These are phyloP conservation scores for Panellus pusillus DNA, from an alignment of 768 basidiomycete genomes.

Conservation along the genomic window DNA sequence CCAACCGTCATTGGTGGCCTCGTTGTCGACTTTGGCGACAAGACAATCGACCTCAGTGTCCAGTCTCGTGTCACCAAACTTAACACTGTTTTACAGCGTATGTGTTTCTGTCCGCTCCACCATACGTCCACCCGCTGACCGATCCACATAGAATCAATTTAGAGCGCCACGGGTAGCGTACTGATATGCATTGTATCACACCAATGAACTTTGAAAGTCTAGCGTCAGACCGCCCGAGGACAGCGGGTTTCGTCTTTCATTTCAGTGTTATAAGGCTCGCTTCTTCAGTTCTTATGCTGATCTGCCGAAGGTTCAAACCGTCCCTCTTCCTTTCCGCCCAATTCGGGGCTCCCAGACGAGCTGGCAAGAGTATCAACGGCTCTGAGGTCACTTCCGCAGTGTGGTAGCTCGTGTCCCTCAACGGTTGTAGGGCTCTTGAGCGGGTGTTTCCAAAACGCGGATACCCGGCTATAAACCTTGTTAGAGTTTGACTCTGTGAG, in stretches of 20 bases:
- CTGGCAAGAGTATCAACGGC: not conserved
- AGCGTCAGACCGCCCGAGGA: conserved; percentile 17
- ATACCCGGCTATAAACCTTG: conserved; percentile 23
- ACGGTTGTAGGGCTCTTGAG: conserved; percentile 13
- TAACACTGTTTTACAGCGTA: conserved; percentile 84
- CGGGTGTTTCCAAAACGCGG: conserved; percentile 16
- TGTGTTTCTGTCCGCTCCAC: conserved; percentile 28
- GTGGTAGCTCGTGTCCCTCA: conserved; percentile 16
- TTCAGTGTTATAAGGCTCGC: conserved; percentile 17
- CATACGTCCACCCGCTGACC: not conserved
- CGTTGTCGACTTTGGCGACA: conserved; percentile 96
- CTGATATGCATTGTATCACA: conserved; percentile 18
- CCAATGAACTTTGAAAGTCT: conserved; percentile 9
- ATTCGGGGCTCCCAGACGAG: conserved; percentile 9
- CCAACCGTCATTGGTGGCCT: conserved; percentile 89
- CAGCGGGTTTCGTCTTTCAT: conserved; percentile 13
- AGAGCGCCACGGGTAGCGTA: conserved; percentile 23
- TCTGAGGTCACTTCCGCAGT: conserved; percentile 18
- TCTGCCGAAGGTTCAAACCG: conserved; percentile 18
- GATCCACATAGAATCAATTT: conserved; percentile 38
- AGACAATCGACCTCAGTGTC: conserved; percentile 95
- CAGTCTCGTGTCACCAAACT: conserved; percentile 93
- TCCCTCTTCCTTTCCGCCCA: conserved; percentile 20
- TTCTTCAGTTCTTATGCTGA: conserved; percentile 19
- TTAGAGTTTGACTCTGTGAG: conserved; percentile 14